Base-by-base conservation (phyloP, 78 protist genomes). In the Tieghemostelium lacteum region DNA sequence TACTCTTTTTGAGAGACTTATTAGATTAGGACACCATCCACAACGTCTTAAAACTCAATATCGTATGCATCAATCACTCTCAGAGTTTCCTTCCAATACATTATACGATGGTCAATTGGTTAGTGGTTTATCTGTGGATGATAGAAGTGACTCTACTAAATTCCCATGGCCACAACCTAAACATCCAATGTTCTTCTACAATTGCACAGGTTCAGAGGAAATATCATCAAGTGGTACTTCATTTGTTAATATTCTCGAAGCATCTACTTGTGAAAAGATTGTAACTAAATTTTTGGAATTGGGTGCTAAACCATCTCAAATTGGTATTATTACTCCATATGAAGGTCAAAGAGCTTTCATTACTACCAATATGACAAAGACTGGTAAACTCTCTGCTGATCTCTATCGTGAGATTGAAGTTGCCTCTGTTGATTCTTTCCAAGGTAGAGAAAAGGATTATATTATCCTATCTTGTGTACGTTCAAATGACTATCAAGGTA, bases 321-420 rank as follows among this genome's bases (percentile, higher is more conserved):
- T 99, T 49, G 99, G 99, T 75, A 94, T 99, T 73, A 93, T 99
- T 91, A 98, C 99, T 22, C 99, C 99, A 8, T 99, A 99, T 85
- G 99, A 98, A 40, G 99, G 99, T 14, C 99, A 99, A 93, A 96
- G 99, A 37, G 98, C 98, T 2, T 97, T 89, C 95, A 40, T 98
- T 36, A 94, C 96, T 36, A 50, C 69, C 67, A 76, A 83, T 76
- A 97, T 99, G 99, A 85, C 60, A 57, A 73, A 78, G 37, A 49
- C 87, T 31, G 99, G 99, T 36, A 19, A 93, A 4, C 95, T 97
- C 26, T 73, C 93, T n/a, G n/a, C 61, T 4, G 78, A 86, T 6
- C 85, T 96, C 45, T 99, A 98, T 93, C 36, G 73, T 57, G 92
- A 73, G 0, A 65, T 97, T 54, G 98, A 96, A 74, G 93, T 99